Conservation (phyloP, 73 alveolate genomes). For the Loxodes magnus region DNA sequence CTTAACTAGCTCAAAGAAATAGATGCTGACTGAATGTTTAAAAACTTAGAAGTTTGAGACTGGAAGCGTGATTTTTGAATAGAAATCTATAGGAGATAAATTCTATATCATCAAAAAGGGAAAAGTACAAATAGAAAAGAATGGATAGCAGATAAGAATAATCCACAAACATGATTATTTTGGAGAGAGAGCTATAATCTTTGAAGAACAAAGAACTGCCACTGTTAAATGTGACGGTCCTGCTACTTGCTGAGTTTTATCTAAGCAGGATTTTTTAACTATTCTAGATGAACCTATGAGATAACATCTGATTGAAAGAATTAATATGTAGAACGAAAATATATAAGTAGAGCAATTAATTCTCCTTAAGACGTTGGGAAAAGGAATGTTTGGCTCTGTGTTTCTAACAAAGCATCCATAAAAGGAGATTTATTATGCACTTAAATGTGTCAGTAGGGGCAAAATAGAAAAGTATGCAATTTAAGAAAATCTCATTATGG, state of each 20-base stretch:
- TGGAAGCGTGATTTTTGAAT: constrained; percentile 7
- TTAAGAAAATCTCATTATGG: constrained; percentile 36
- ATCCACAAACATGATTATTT: constrained; percentile 20
- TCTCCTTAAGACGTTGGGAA: constrained; percentile 53
- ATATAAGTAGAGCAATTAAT: constrained; percentile 53
- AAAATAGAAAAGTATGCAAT: constrained; percentile 26
- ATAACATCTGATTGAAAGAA: constrained; percentile 29
- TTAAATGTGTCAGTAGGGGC: constrained; percentile 31
- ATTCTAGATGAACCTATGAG: constrained; percentile 27
- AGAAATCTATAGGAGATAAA: constrained; percentile 10
- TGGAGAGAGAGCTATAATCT: constrained; percentile 18
- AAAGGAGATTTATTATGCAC: constrained; percentile 40
- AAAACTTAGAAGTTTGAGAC: not conserved
- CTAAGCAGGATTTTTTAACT: constrained; percentile 29
- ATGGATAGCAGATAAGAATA: constrained; percentile 13
- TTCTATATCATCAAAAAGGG: constrained; percentile 15
- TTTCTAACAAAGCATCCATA: constrained; percentile 37
- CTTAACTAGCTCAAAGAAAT: not conserved
- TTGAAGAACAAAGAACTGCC: not conserved
- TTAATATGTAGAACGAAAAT: constrained; percentile 44
- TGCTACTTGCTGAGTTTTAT: constrained; percentile 11
- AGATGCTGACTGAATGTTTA: not conserved
- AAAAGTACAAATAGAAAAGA: constrained; percentile 11
- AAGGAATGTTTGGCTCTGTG: constrained; percentile 59
- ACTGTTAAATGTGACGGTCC: constrained; percentile 1